phyloP scores from a whole-genome alignment of 176 grass and related monocot genomes.

The Cymbopogon citratus region DNA sequence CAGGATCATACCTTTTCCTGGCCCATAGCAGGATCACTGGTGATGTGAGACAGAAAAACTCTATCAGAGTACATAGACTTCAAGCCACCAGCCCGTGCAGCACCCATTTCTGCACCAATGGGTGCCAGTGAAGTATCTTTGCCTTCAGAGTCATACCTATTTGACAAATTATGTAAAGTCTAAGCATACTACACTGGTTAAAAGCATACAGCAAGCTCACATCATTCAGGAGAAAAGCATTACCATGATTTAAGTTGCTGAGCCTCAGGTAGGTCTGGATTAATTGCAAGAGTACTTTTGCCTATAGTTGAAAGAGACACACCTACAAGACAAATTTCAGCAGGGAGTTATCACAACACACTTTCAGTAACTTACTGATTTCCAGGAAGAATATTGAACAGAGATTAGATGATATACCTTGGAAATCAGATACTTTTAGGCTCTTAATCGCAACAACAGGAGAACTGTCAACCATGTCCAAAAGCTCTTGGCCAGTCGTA shows the following conservation, averaged over 20 bases:
- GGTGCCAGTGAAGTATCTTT: slow-evolving; percentile 60
- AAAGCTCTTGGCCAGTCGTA: slow-evolving; percentile 69
- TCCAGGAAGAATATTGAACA: not conserved
- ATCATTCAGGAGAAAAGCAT: not conserved
- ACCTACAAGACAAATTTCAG: slow-evolving; percentile 35
- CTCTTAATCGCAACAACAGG: slow-evolving; percentile 73
- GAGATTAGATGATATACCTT: slow-evolving; percentile 41
- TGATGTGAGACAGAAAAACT: slow-evolving; percentile 78
- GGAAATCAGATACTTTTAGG: slow-evolving; percentile 84
- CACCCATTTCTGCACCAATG: slow-evolving; percentile 57
- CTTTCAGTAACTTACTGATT: not conserved
- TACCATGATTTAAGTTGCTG: slow-evolving; percentile 66
- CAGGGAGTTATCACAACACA: not conserved
- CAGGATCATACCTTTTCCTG: slow-evolving; percentile 62
- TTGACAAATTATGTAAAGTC: not conserved
- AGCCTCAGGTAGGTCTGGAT: slow-evolving; percentile 71
- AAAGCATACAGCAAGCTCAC: not conserved
- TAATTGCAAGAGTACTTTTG: slow-evolving; percentile 63
- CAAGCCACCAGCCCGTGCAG: slow-evolving; percentile 38
- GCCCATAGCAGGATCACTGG: slow-evolving; percentile 65
- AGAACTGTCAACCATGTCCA: slow-evolving; percentile 70
- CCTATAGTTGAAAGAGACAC: slow-evolving; percentile 78
- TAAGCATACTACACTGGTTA: not conserved
- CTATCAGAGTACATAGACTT: slow-evolving; percentile 90
- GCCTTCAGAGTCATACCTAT: slow-evolving; percentile 90